phyloP scores from a whole-genome alignment of 345 rosid species.

The Gossypium australe region DNA sequence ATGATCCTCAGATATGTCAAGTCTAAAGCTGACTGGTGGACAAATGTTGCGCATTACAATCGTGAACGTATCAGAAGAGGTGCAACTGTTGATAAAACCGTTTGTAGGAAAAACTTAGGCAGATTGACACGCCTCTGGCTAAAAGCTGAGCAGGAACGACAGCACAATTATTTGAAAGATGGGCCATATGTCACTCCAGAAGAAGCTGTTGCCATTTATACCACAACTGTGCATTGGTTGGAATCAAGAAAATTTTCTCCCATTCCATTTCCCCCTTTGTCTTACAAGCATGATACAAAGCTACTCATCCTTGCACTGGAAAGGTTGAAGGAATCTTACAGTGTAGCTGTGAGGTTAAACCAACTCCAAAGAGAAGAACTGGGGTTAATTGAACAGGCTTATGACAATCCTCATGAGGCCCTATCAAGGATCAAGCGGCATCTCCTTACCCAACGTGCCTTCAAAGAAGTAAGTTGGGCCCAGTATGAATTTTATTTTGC shows the following conservation, averaged over 20 bases:
- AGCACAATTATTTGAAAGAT: slow-evolving; percentile 95
- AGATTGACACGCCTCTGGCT: slow-evolving; percentile 98
- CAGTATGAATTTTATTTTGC: neutral
- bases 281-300: slow-evolving; percentile 98
- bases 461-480: slow-evolving; percentile 65
- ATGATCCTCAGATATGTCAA: slow-evolving; percentile 99
- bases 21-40: slow-evolving; percentile 99
- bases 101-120: slow-evolving; percentile 94
- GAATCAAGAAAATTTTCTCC: slow-evolving; percentile 98
- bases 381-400: slow-evolving; percentile 98
- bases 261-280: slow-evolving; percentile 95
- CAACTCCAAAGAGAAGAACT: slow-evolving; percentile 97
- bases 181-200: slow-evolving; percentile 99
- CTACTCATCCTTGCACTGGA: slow-evolving; percentile 94
- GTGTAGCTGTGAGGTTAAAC: slow-evolving; percentile 98
- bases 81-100: slow-evolving; percentile 99
- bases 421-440: slow-evolving; percentile 94
- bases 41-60: slow-evolving; percentile 97
- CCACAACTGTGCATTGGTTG: slow-evolving; percentile 99
- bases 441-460: slow-evolving; percentile 96
- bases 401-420: slow-evolving; percentile 99
- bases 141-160: slow-evolving; percentile 99
- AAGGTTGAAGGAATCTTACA: slow-evolving; percentile 96
- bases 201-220: slow-evolving; percentile 97
- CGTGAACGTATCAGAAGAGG: slow-evolving; percentile 99